Conservation (phyloP, 139 green algal species). For the Chlorella sp. region DNA sequence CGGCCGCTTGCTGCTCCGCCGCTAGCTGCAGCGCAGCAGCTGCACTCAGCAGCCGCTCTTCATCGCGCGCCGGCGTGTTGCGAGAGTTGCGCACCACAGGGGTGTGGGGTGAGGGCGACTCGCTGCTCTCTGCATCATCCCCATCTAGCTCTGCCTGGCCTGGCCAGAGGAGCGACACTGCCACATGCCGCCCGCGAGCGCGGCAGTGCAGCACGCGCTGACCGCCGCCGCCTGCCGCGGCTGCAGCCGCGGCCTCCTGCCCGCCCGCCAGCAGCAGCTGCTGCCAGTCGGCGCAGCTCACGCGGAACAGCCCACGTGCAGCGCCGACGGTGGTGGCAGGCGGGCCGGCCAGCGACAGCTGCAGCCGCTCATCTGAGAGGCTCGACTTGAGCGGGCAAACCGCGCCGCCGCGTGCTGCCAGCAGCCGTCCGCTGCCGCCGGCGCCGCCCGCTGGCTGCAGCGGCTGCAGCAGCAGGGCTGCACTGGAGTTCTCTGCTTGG, state of each 20-base stretch:
- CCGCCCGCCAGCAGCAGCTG: background rate
- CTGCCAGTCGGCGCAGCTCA: background rate
- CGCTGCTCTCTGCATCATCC: background rate
- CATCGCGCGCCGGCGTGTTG: no score
- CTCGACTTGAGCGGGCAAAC: no score
- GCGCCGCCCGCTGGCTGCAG: background rate
- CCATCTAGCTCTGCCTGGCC: background rate
- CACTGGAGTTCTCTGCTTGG: background rate
- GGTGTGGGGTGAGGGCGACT: no score
- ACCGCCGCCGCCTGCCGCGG: background rate
- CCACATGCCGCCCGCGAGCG: background rate
- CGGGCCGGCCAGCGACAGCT: no score
- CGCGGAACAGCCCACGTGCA: no score
- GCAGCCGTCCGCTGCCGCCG: background rate
- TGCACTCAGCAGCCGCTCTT: no score
- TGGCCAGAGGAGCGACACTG: background rate
- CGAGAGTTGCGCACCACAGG: no score
- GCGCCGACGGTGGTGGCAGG: no score
- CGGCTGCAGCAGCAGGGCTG: constrained; percentile 5
- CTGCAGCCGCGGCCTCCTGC: no score
- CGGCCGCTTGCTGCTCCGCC: background rate
- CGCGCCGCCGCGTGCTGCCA: no score
- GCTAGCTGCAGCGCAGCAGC: background rate
- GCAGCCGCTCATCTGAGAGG: no score
- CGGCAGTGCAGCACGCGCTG: constrained; percentile 14